A percentile compares a stretch with the other conserved stretches of the same genome.
phyloP scores from a whole-genome alignment of 2,329 filamentous ascomycete genomes.

The Byssochlamys sp. region DNA sequence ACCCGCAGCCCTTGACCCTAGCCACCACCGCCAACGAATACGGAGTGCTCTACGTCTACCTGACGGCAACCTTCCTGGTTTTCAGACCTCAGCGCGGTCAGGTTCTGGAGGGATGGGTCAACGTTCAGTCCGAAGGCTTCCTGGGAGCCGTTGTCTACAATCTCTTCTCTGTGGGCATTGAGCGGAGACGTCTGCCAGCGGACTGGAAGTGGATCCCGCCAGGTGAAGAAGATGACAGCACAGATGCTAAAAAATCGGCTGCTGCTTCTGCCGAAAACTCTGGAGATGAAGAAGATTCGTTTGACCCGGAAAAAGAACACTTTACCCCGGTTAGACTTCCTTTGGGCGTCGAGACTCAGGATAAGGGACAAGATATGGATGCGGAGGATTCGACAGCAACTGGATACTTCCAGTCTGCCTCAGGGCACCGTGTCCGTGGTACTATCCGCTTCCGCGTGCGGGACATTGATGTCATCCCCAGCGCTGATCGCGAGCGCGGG shows the following conservation, averaged over 20 bases:
- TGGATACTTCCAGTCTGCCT: constrained; percentile 67
- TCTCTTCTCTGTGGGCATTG: constrained; percentile 82
- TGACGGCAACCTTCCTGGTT: constrained; percentile 76
- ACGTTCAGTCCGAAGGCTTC: constrained; percentile 79
- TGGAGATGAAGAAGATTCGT: background rate
- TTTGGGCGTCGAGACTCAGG: constrained; percentile 22
- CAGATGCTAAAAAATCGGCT: constrained; percentile 4
- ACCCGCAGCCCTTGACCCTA: constrained; percentile 31
- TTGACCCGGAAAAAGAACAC: constrained; percentile 30
- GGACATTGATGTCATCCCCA: constrained; percentile 65
- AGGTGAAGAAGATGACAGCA: constrained; percentile 20
- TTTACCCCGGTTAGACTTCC: constrained; percentile 21
- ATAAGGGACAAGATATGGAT: constrained; percentile 16
- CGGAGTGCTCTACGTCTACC: constrained; percentile 75
- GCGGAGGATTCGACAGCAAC: constrained; percentile 41
- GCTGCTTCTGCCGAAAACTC: constrained; percentile 18
- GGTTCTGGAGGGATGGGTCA: constrained; percentile 69
- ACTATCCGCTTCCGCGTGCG: constrained; percentile 68
- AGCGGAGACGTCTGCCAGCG: constrained; percentile 61
- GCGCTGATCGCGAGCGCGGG: constrained; percentile 60
- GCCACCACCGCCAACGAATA: constrained; percentile 61
- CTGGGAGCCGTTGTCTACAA: constrained; percentile 83
- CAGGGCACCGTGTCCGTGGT: constrained; percentile 60
- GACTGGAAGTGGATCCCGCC: constrained; percentile 72
- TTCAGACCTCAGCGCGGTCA: constrained; percentile 67